Evolutionary conservation across 495 filamentous ascomycete genomes (phyloP).

Genomic region (Cercophora sp.): DNA sequence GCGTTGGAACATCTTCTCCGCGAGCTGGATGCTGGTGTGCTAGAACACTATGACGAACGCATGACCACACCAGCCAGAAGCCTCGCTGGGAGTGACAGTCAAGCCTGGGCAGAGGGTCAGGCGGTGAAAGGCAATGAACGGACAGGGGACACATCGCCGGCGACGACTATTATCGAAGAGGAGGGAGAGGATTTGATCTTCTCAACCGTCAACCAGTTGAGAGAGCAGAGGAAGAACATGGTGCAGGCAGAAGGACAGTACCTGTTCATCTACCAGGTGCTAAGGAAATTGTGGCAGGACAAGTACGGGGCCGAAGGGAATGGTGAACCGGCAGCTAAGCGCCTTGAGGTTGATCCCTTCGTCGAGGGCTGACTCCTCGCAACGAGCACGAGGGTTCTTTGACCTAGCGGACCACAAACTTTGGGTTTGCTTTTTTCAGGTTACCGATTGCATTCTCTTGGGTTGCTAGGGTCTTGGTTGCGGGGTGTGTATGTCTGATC

Average conservation of each 20-base stretch:
- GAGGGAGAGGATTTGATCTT: conserved; percentile 51
- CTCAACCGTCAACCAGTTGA: conserved; percentile 72
- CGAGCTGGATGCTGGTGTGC: conserved; percentile 71
- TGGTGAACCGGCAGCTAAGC: conserved; percentile 43
- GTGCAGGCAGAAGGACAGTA: conserved; percentile 88
- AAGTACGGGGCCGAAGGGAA: conserved; percentile 42
- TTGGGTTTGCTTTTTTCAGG: no score
- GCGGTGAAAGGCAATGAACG: not conserved
- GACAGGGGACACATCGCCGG: not conserved
- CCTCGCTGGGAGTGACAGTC: not conserved
- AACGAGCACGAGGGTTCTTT: no score
- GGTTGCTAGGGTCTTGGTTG: no score
- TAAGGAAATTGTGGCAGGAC: conserved; percentile 65
- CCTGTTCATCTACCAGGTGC: conserved; percentile 82
- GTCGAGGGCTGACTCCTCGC: conserved; percentile 9
- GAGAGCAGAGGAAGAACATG: conserved; percentile 93
- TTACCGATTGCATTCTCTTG: no score
- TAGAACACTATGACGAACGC: conserved; percentile 43
- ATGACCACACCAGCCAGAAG: not conserved
- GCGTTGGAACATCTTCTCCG: conserved; percentile 84
- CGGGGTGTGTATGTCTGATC: no score
- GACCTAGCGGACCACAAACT: no score
- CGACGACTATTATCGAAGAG: conserved; percentile 9
- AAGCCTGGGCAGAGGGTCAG: conserved; percentile 8
- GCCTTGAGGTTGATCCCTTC: conserved; percentile 42